phyloP scores from a whole-genome alignment of 805 yeast genomes.

The Tetrapisispora nanseiensis region DNA sequence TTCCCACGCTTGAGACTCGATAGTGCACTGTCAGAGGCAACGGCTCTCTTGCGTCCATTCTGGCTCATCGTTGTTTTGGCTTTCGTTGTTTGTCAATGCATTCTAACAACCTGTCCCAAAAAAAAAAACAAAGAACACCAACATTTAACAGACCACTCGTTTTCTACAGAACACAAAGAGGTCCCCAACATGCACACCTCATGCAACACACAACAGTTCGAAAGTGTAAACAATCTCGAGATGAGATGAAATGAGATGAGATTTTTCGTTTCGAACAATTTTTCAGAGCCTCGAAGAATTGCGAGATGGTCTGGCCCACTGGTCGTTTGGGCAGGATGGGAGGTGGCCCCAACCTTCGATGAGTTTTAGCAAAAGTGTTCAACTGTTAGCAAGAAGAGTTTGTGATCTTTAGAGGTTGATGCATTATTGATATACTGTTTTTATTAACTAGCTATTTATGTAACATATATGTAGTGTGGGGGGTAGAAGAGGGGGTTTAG shows the following conservation, averaged over 20 bases:
- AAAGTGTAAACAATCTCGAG: no score
- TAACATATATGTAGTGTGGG: neutral
- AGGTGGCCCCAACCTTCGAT: no score
- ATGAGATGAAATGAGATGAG: slow-evolving; percentile 1
- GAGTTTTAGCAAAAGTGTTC: neutral
- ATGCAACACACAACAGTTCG: neutral
- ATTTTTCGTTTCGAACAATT: slow-evolving; percentile 3
- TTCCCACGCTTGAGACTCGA: neutral
- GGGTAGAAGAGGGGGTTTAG: slow-evolving; percentile 1
- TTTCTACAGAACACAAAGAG: neutral
- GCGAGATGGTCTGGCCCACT: no score
- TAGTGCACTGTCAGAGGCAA: neutral
- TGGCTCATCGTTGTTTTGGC: neutral
- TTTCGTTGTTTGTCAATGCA: neutral
- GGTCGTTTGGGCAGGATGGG: no score
- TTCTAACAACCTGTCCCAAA: neutral
- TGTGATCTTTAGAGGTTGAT: no score
- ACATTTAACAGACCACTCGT: no score
- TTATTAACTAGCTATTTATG: neutral
- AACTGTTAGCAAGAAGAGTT: no score
- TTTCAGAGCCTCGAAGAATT: slow-evolving; percentile 3
- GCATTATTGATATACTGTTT: no score
- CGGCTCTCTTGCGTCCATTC: neutral
- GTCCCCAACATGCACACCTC: neutral
- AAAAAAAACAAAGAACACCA: neutral